phyloP scores from a whole-genome alignment of 495 filamentous ascomycete genomes.

The Talaromyces proteolyticus region DNA sequence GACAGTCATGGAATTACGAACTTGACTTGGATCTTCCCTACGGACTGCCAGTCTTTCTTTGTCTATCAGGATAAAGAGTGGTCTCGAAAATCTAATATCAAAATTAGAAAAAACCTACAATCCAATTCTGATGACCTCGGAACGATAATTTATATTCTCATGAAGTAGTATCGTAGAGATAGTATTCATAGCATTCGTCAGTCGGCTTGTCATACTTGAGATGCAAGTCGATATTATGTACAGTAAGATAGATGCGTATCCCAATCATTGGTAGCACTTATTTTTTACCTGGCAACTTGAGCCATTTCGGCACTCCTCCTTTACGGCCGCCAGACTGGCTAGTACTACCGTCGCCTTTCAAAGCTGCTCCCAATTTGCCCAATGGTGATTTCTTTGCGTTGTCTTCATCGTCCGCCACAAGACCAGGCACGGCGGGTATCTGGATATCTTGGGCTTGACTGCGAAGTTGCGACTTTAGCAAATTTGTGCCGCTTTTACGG shows the following conservation, averaged over 20 bases:
- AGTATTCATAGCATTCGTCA: no score
- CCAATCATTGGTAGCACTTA: no score
- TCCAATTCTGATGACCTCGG: not conserved
- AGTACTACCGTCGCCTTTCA: conserved; percentile 31
- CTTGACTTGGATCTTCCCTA: no score
- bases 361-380: conserved; percentile 23
- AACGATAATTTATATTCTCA: not conserved
- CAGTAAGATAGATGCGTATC: no score
- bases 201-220: no score
- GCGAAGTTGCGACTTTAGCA: conserved; percentile 62
- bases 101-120: conserved; percentile 1
- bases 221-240: no score
- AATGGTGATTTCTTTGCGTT: conserved; percentile 13
- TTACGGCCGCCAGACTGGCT: conserved; percentile 33
- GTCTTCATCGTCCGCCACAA: conserved; percentile 35
- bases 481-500: conserved; percentile 21
- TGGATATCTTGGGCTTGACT: conserved; percentile 62
- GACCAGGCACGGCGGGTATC: conserved; percentile 40
- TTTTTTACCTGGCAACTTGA: conserved; percentile 60
- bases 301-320: conserved; percentile 59
- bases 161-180: no score
- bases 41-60: not conserved
- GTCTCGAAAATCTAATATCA: not conserved
- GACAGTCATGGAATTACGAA: no score
- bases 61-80: not conserved